Conservation (phyloP, 495 filamentous ascomycete genomes). For the Tuber magnatum region DNA sequence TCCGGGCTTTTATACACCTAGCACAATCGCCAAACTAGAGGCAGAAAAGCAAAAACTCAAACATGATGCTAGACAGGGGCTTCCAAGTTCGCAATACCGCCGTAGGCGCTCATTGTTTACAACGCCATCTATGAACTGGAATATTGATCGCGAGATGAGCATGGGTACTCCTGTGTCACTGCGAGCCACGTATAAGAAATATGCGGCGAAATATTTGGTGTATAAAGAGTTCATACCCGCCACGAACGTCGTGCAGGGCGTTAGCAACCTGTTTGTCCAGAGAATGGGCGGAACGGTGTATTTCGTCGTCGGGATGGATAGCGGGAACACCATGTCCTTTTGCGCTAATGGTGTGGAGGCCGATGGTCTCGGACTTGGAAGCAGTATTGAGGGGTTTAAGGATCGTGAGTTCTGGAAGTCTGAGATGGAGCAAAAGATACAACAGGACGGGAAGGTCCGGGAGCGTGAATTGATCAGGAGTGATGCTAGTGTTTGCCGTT, state of each 20-base stretch:
- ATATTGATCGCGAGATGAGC: neutral
- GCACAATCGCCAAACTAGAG: constrained; percentile 19
- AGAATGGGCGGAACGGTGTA: neutral
- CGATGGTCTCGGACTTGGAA: neutral
- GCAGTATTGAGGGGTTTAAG: neutral
- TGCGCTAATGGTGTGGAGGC: neutral
- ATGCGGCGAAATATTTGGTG: neutral
- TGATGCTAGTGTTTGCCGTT: neutral
- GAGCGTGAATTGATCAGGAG: neutral
- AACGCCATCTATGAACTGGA: neutral
- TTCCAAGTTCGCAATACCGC: neutral
- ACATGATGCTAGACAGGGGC: neutral
- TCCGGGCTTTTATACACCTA: constrained; percentile 28
- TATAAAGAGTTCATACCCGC: neutral
- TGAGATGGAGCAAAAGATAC: neutral
- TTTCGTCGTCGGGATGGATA: neutral
- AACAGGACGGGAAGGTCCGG: neutral
- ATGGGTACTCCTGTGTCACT: neutral
- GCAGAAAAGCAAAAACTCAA: constrained; percentile 14
- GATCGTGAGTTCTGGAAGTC: neutral
- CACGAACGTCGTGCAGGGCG: neutral
- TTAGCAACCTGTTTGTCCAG: neutral
- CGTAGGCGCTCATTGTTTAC: neutral
- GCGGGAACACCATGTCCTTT: neutral
- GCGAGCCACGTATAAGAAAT: neutral